Base-by-base conservation (phyloP, 1,284 basidiomycete genomes). In the Cystobasidium pallidum region DNA sequence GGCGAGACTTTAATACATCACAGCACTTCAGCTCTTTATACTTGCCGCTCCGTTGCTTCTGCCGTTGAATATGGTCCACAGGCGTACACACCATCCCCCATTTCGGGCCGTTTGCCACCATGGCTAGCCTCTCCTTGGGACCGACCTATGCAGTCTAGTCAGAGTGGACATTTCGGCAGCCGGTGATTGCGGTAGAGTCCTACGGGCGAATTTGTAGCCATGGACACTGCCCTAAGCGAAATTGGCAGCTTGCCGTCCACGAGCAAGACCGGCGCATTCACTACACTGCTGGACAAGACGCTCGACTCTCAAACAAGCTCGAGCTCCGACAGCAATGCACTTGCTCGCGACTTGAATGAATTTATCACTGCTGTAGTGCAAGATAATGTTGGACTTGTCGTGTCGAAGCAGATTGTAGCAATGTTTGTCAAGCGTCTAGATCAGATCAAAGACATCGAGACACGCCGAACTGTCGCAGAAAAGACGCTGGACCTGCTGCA, bases 401-500 rank as follows among this genome's bases (percentile, higher is more conserved):
- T 92, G 62, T 90, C 89, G 26, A 86, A 92, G 76, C 91, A 93
- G 76, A 88, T 93, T 39, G 84, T 94, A 34, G 86, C 89, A 21
- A 91, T 92, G 79, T 86, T 94, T 68, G 90, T 91, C 75, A 88
- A 85, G 78, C 82, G 83, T 43, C 83, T 93, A 45, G 84, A 85
- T 57, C 80, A 80, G 1, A 83, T 91, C 76, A 83, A 84, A 64
- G 84, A 88, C 76, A 78, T 82, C 15, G 86, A 87, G 19, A 77
- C 86, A 32, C 85, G 86, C 76, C 90, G 89, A 80, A 83, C 84
- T 66, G 83, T 93, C 65, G 86, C 93, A 24, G 84, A 91, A 79
- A 87, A 88, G 70, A 88, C 88, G 0, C 83, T 95, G 47, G 83
- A 85, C 47, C 86, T 86, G 43, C 83, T 92, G 26, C 90, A 91